These are phyloP conservation scores for Suillus plorans DNA, from an alignment of 768 basidiomycete species.

Conservation along the genomic window DNA sequence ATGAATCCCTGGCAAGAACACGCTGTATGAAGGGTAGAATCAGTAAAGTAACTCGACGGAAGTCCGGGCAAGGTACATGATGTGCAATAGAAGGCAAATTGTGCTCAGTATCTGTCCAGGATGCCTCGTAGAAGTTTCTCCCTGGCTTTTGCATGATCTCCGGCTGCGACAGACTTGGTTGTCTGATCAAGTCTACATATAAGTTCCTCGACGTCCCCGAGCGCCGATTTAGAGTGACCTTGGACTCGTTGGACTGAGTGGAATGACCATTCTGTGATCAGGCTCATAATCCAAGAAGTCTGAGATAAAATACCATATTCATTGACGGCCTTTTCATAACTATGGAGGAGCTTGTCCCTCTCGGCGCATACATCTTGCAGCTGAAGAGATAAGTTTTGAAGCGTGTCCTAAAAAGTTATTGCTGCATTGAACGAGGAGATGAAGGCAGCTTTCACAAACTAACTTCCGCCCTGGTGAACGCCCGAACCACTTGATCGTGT, in stretches of 20 bases:
- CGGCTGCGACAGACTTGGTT: conserved; percentile 37
- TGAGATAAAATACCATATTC: conserved; percentile 43
- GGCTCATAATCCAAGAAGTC: conserved; percentile 3
- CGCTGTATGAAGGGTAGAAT: background rate
- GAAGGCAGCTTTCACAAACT: conserved; percentile 16
- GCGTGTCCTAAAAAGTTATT: conserved; percentile 36
- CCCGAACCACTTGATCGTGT: conserved; percentile 40
- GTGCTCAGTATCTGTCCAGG: conserved; percentile 30
- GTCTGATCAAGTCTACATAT: conserved; percentile 56
- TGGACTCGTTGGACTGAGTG: conserved; percentile 44
- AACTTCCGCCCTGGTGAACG: conserved; percentile 46
- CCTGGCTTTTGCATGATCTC: conserved; percentile 34
- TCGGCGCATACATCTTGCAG: conserved; percentile 48
- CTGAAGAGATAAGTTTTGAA: conserved; percentile 41
- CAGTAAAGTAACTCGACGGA: background rate
- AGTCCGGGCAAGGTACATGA: background rate
- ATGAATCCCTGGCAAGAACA: background rate
- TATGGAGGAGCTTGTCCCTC: conserved; percentile 51
- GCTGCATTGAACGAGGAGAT: conserved; percentile 15
- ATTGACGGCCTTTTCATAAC: conserved; percentile 44
- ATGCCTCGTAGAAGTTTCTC: conserved; percentile 35
- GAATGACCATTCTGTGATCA: conserved; percentile 8
- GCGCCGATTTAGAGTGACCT: conserved; percentile 43
- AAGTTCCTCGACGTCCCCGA: conserved; percentile 50
- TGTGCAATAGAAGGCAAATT: background rate